Base-by-base conservation (phyloP, 495 filamentous ascomycete genomes). In the Aspergillus cavernicola region DNA sequence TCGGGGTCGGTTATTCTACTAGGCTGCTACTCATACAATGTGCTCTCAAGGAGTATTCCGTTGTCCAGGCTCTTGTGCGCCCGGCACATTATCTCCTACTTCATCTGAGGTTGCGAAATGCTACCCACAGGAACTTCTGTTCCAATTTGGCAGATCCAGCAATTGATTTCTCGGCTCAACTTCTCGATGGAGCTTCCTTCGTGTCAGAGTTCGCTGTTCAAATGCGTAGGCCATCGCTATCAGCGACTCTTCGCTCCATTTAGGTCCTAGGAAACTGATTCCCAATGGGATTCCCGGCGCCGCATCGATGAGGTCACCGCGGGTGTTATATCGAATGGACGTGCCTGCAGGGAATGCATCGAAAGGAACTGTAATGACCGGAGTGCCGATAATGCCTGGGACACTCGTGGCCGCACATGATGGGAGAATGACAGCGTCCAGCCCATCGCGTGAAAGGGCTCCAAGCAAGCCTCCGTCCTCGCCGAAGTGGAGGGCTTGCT, bases 191-290 rank as follows among this genome's bases (percentile, higher is more conserved):
- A 80, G 63, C 35, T 68, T 65, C 41, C 71, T 55, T 42, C 80
- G 58, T 4, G 75, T 69, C 66, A 63, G 66, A n/a, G 81, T 86
- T 53, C 74, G 66, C 65, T 88, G 85, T 70, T 88, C 85, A 66
- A 78, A 87, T 16, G 83, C 84, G 68, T 84, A 87, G 24, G 83
- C 84, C 65, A 79, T 75, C n/a, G 78, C 81, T 43, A 88, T 81
- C 41, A 88, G 65, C 42, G 56, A 69, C 43, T 72, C 76, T 63
- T 88, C 84, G 28, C 72, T 76, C 67, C 74, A 88, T 36, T 70
- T 73, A 1, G 48, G 41, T 0, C 82, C 85, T 45, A 84, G 57
- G 64, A 88, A 86, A 29, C 73, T 74, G 28, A 86, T 60, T 1
- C 83, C 82, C 54, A 84, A 82, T 24, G 80, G 80, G 13, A 81